Conservation (phyloP, 2,329 filamentous ascomycete species). For the Aspergillus hortae region DNA sequence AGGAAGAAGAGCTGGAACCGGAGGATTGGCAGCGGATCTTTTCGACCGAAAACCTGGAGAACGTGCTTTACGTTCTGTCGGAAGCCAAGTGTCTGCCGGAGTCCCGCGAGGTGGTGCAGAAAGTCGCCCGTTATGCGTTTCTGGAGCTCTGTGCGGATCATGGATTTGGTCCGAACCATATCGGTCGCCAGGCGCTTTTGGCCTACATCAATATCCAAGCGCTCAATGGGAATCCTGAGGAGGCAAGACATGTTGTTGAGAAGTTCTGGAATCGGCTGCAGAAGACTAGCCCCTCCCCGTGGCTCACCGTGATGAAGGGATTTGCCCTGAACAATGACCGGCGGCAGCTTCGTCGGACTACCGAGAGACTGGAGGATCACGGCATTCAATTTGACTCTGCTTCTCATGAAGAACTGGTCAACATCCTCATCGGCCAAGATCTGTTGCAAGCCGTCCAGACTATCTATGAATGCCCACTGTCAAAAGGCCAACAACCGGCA, state of each 20-base stretch:
- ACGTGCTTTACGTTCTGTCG: constrained; percentile 37
- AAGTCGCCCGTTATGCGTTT: constrained; percentile 38
- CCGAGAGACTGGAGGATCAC: constrained; percentile 50
- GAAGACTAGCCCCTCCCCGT: constrained; percentile 31
- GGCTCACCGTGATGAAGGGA: constrained; percentile 56
- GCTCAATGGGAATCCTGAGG: constrained; percentile 52
- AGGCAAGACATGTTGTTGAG: constrained; percentile 50
- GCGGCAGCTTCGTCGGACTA: constrained; percentile 56
- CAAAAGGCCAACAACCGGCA: constrained; percentile 39
- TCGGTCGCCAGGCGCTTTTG: constrained; percentile 37
- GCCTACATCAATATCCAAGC: constrained; percentile 52
- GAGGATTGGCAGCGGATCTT: constrained; percentile 35
- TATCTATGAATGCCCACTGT: constrained; percentile 62
- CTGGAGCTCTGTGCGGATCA: constrained; percentile 34
- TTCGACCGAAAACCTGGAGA: constrained; percentile 37
- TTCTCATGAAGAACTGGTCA: constrained; percentile 53
- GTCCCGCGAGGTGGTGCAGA: constrained; percentile 35
- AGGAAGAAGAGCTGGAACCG: constrained; percentile 27
- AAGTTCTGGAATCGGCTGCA: constrained; percentile 36
- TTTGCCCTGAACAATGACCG: constrained; percentile 57
- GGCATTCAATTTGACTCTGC: constrained; percentile 47
- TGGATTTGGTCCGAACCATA: constrained; percentile 40
- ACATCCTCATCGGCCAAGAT: constrained; percentile 59
- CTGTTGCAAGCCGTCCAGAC: constrained; percentile 59
- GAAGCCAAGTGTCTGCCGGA: constrained; percentile 34